Percentiles rank a stretch among this genome's conserved stretches.
Evolutionary conservation across 495 filamentous ascomycete species (phyloP).

Genomic region (Penicillium silybi): DNA sequence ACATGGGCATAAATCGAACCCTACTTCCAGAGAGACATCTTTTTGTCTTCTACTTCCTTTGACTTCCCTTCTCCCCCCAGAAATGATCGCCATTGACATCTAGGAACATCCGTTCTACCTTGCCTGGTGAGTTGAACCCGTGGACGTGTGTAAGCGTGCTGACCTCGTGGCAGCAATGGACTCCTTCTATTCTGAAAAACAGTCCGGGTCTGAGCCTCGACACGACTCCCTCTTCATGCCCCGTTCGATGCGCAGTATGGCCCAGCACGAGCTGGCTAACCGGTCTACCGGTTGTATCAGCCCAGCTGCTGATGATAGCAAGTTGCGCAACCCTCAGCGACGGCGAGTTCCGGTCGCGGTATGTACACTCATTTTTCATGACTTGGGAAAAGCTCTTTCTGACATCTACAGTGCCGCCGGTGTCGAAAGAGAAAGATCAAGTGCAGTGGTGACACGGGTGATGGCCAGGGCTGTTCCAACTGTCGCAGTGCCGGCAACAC

Average conservation of each 20-base stretch:
- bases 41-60: conserved; percentile 9
- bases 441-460: conserved; percentile 81
- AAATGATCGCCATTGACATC: conserved; percentile 6
- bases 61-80: conserved; percentile 3
- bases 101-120: not conserved
- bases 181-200: conserved; percentile 31
- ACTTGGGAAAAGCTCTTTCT: not conserved
- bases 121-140: not conserved
- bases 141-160: not conserved
- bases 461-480: conserved; percentile 73
- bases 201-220: conserved; percentile 19
- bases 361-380: conserved; percentile 26
- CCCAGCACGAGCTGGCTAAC: conserved; percentile 24
- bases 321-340: conserved; percentile 33
- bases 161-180: conserved; percentile 25
- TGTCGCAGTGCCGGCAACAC: conserved; percentile 71
- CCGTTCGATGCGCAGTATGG: conserved; percentile 23
- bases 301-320: conserved; percentile 28
- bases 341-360: conserved; percentile 67
- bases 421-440: conserved; percentile 95
- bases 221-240: conserved; percentile 23
- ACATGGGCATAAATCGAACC: conserved; percentile 28
- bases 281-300: conserved; percentile 17
- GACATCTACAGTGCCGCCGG: conserved; percentile 65
- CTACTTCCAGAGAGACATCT: conserved; percentile 23